These are phyloP conservation scores for Senna siamea DNA, from an alignment of 306 rosid species.

Conservation along the genomic window DNA sequence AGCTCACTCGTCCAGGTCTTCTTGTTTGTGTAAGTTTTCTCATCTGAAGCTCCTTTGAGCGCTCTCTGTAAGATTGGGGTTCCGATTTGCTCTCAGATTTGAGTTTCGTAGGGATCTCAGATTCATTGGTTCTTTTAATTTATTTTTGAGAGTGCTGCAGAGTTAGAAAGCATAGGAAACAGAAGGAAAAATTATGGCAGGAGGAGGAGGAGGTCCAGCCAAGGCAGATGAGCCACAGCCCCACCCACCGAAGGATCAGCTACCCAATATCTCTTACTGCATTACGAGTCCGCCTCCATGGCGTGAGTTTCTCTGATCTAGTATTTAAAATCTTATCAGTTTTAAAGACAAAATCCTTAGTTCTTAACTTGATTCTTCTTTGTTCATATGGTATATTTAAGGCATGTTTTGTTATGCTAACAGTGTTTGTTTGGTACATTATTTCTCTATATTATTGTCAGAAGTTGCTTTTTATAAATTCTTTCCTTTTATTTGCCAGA, in stretches of 20 bases:
- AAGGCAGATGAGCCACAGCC: constrained; percentile 89
- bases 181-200: constrained; percentile 62
- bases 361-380: constrained; percentile 46
- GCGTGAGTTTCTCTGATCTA: constrained; percentile 72
- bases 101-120: constrained; percentile 38
- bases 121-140: constrained; percentile 38
- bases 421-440: constrained; percentile 23
- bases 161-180: constrained; percentile 13
- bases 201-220: constrained; percentile 64
- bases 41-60: constrained; percentile 6
- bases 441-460: constrained; percentile 29
- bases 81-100: constrained; percentile 61
- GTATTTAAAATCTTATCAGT: constrained; percentile 40
- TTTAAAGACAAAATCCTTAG: constrained; percentile 15
- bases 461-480: constrained; percentile 46
- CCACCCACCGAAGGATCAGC: constrained; percentile 98
- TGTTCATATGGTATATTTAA: constrained; percentile 41
- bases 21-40: not conserved
- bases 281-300: constrained; percentile 98
- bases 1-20: constrained; percentile 38
- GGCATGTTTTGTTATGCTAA: constrained; percentile 32
- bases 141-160: constrained; percentile 31
- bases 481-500: constrained; percentile 39
- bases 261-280: constrained; percentile 76
- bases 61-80: constrained; percentile 47